Base-by-base conservation (phyloP, 2,329 filamentous ascomycete genomes). In the Byssothecium circinans region DNA sequence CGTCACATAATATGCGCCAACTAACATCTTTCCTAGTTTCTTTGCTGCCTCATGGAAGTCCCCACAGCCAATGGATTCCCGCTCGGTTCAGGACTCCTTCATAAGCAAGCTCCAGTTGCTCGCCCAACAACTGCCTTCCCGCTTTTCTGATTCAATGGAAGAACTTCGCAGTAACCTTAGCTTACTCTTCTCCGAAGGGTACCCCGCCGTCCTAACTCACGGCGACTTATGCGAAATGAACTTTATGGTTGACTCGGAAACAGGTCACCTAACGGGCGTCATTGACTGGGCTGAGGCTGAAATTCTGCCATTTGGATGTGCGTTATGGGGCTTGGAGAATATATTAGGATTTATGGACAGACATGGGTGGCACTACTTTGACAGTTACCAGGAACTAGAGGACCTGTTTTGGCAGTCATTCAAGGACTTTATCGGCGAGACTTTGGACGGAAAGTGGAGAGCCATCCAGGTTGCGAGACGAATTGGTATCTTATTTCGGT, bases 281-380 rank as follows among this genome's bases (percentile, higher is more conserved):
- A 61, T 76, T 45, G 72, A 75, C 59, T 77, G 69, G 72, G 68
- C 73, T 1, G 70, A 76, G 54, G 68, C 72, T 2, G 60, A 67
- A 39, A 62, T 75, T 20, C 43, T 62, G n/a, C 71, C 73, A 7
- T 76, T 76, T 50, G 72, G 73, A 34, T 45, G 27, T 35, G 43
- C 43, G n/a, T 40, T 41, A 40, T 45, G 27, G 35, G 43, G 35
- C 17, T 34, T 45, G 36, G 30, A 45, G 36, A 45, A 40, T 27
- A 23, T 41, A 27, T 20, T 45, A 22, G 43, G 43, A 34, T 40
- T 40, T 27, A 45, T 45, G 43, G 35, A 40, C n/a, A 33, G 20
- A 25, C 4, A 27, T 27, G 29, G 38, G 15, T 46, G 37, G 37
- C 36, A 41, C 19, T 41, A 41, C 36, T 46, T 46, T 29, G 19